These are phyloP conservation scores for Speleostelium caveatum DNA, from an alignment of 78 protist species.

Conservation along the genomic window DNA sequence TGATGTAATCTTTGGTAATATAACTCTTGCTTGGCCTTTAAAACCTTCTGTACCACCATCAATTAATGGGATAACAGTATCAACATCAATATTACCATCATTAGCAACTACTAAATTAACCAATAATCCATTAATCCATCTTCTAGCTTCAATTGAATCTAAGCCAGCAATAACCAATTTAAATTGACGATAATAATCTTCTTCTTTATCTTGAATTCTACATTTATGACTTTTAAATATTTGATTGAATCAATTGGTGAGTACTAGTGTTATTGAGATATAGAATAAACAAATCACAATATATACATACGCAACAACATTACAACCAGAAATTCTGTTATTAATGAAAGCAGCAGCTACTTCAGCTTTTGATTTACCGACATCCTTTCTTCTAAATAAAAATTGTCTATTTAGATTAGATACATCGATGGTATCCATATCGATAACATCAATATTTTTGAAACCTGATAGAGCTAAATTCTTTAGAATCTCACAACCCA, in stretches of 20 bases:
- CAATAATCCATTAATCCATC: slow-evolving; percentile 97
- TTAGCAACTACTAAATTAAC: slow-evolving; percentile 81
- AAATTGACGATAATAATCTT: slow-evolving; percentile 93
- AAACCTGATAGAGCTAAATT: slow-evolving; percentile 96
- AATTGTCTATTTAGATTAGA: slow-evolving; percentile 98
- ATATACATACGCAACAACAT: slow-evolving; percentile 88
- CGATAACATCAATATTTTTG: slow-evolving; percentile 94
- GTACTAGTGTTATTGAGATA: background rate
- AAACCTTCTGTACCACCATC: slow-evolving; percentile 99
- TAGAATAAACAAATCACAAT: too few species aligned
- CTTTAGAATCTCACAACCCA: slow-evolving; percentile 98
- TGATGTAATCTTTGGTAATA: slow-evolving; percentile 88
- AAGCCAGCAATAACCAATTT: slow-evolving; percentile 96
- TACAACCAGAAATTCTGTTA: slow-evolving; percentile 89
- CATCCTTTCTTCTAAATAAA: slow-evolving; percentile 94
- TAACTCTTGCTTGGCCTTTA: slow-evolving; percentile 97
- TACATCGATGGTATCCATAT: slow-evolving; percentile 97
- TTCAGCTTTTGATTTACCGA: slow-evolving; percentile 95
- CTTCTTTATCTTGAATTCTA: slow-evolving; percentile 89
- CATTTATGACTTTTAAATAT: slow-evolving; percentile 83
- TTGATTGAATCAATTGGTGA: background rate
- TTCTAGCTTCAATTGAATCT: slow-evolving; percentile 93
- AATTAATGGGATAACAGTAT: slow-evolving; percentile 91
- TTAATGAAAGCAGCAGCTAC: slow-evolving; percentile 97
- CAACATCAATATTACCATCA: slow-evolving; percentile 59